Evolutionary conservation across 306 rosid species (phyloP).

Genomic region (Begonia masoniana): DNA sequence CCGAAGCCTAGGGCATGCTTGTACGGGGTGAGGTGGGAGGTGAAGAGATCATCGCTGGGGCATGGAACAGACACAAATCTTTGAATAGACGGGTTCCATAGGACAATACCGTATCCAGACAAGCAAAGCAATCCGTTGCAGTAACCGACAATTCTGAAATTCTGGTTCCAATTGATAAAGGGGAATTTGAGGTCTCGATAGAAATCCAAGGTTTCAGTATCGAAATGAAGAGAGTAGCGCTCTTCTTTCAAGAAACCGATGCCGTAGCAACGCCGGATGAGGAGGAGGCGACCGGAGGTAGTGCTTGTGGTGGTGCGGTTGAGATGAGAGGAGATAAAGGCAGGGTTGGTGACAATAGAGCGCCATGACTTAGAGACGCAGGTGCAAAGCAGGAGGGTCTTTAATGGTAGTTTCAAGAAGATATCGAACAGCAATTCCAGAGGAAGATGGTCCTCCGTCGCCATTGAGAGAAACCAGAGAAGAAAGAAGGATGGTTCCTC

Average conservation of each 20-base stretch:
- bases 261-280: constrained; percentile 1
- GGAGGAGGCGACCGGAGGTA: constrained; percentile 1
- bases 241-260: constrained; percentile 4
- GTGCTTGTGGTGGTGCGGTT: background rate
- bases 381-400: constrained; percentile 5
- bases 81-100: constrained; percentile 15
- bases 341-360: constrained; percentile 3
- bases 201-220: background rate
- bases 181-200: constrained; percentile 10
- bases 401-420: constrained; percentile 6
- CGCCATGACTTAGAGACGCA: constrained; percentile 14
- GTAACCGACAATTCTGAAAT: constrained; percentile 8
- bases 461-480: too few relatives aligned
- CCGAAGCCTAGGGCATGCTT: constrained; percentile 13
- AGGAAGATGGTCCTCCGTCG: constrained; percentile 6
- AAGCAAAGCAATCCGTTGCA: constrained; percentile 12
- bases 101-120: constrained; percentile 3
- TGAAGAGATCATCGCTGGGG: constrained; percentile 6
- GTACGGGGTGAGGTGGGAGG: constrained; percentile 3
- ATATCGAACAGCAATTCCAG: constrained; percentile 8
- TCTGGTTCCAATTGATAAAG: background rate
- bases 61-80: constrained; percentile 8
- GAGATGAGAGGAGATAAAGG: constrained; percentile 8
- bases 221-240: constrained; percentile 15
- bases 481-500: too few relatives aligned